phyloP scores from a whole-genome alignment of 1,284 basidiomycete species.

The Microbotryum intermedium region DNA sequence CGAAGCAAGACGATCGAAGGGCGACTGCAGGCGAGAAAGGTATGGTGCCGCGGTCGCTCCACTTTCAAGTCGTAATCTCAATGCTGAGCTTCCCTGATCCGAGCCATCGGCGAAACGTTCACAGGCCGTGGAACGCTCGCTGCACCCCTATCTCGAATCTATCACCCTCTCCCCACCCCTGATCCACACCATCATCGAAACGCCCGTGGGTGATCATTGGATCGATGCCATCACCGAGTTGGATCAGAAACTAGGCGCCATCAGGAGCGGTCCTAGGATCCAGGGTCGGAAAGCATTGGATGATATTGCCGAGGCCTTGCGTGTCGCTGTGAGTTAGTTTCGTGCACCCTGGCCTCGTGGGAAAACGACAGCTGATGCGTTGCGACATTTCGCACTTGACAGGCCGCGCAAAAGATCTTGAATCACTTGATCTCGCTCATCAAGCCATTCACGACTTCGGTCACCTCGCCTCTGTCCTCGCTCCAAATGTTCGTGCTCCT shows the following conservation, averaged over 20 bases:
- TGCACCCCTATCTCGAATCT: conserved; percentile 69
- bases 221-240: conserved; percentile 67
- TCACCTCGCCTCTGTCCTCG: conserved; percentile 87
- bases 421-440: conserved; percentile 74
- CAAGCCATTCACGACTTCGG: conserved; percentile 67
- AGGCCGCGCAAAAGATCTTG: conserved; percentile 84
- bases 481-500: conserved; percentile 80
- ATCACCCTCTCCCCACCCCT: conserved; percentile 75
- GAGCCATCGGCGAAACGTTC: conserved; percentile 5
- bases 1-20: conserved; percentile 82
- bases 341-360: not conserved
- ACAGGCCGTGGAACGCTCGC: conserved; percentile 77
- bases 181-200: conserved; percentile 71
- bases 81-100: not conserved
- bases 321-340: conserved; percentile 59
- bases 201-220: conserved; percentile 74
- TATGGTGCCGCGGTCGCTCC: conserved; percentile 41
- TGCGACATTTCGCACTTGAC: conserved; percentile 6
- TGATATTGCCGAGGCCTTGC: conserved; percentile 72
- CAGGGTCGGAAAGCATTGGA: conserved; percentile 74
- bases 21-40: conserved; percentile 70
- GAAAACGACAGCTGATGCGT: not conserved
- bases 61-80: not conserved
- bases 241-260: conserved; percentile 61
- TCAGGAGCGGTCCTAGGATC: conserved; percentile 63